Conservation (phyloP, 495 filamentous ascomycete species). For the Aspergillus sclerotioniger region DNA sequence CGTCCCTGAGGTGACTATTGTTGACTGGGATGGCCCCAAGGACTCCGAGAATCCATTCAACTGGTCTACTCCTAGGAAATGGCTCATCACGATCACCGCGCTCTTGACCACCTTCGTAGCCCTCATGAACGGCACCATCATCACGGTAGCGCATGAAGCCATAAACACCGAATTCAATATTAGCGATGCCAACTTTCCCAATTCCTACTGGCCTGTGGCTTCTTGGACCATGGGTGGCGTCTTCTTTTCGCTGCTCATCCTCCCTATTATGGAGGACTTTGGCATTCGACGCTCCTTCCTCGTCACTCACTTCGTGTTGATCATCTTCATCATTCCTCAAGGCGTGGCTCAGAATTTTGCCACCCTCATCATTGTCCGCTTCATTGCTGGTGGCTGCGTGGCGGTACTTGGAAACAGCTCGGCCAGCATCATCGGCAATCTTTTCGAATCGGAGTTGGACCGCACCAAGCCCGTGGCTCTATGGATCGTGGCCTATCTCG, state of each 20-base stretch:
- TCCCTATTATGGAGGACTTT: conserved; percentile 54
- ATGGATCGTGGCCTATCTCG: conserved; percentile 43
- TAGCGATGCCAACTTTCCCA: conserved; percentile 46
- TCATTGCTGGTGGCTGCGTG: conserved; percentile 31
- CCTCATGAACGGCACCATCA: conserved; percentile 44
- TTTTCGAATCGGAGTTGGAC: conserved; percentile 40
- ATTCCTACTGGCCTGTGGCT: conserved; percentile 52
- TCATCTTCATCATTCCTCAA: conserved; percentile 24
- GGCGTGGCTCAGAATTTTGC: conserved; percentile 23
- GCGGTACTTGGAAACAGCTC: conserved; percentile 46
- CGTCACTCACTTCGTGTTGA: conserved; percentile 11
- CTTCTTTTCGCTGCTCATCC: conserved; percentile 41
- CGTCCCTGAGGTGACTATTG: not conserved
- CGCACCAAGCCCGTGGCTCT: conserved; percentile 47
- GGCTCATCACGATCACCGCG: conserved; percentile 28
- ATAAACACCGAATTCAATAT: conserved; percentile 43
- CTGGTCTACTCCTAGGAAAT: conserved; percentile 52
- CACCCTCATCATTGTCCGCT: conserved; percentile 19
- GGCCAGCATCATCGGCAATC: conserved; percentile 46
- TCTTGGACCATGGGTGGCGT: conserved; percentile 52
- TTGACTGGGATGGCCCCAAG: not conserved
- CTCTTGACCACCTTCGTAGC: conserved; percentile 33
- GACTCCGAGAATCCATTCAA: conserved; percentile 61
- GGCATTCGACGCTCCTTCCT: conserved; percentile 49
- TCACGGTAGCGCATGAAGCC: conserved; percentile 38